phyloP scores from a whole-genome alignment of 1,139 yeast genomes.

The Magnusiomyces suaveolens region DNA sequence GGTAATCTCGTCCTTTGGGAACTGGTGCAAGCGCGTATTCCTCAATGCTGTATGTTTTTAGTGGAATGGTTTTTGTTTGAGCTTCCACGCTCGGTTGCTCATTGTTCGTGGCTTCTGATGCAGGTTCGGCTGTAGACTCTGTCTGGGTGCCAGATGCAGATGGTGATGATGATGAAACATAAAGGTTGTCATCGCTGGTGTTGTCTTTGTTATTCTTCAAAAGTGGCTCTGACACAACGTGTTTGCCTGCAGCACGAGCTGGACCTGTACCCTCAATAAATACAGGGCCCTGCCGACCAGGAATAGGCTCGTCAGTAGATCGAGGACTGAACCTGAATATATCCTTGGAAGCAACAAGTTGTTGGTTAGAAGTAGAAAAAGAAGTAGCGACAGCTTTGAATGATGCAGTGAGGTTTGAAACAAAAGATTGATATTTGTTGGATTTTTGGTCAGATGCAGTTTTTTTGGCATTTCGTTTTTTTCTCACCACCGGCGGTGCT shows the following conservation, averaged over 20 bases:
- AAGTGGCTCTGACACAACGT: too few relatives aligned
- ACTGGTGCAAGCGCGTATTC: conserved; percentile 10
- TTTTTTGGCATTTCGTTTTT: neutral
- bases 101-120: neutral
- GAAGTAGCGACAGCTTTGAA: conserved; percentile 26
- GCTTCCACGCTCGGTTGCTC: neutral
- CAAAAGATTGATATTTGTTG: conserved; percentile 15
- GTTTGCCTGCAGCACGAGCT: too few relatives aligned
- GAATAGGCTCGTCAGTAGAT: conserved; percentile 27
- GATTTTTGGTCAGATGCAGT: neutral
- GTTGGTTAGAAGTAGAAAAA: conserved; percentile 23
- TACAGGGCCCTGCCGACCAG: conserved; percentile 8
- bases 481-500: neutral
- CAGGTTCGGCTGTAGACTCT: too few relatives aligned
- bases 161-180: too few relatives aligned
- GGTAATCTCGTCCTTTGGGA: conserved; percentile 7
- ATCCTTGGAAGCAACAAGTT: conserved; percentile 15
- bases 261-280: neutral
- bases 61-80: conserved; percentile 12
- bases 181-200: too few relatives aligned
- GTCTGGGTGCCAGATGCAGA: too few relatives aligned
- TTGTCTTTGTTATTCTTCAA: too few relatives aligned
- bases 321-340: conserved; percentile 26
- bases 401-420: conserved; percentile 23
- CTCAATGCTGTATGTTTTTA: conserved; percentile 8